Base-by-base conservation (phyloP, 31 red algal species). In the Odonthalia washingtoniensis region DNA sequence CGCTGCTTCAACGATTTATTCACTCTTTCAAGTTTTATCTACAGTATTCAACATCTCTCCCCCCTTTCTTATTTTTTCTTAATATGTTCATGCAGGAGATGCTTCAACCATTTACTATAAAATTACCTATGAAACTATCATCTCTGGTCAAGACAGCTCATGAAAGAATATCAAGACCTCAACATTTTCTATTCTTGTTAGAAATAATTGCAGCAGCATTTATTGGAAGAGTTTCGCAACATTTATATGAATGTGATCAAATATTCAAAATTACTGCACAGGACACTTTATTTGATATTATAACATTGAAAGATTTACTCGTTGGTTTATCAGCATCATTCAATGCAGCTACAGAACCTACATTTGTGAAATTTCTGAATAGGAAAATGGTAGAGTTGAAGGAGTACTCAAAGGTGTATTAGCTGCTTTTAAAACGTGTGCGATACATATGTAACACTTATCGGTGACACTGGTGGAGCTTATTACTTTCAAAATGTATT, bases 81-180 rank as follows among this genome's bases (percentile, higher is more conserved):
- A n/a, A n/a, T n/a, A n/a, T n/a, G n/a, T n/a, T n/a, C n/a, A 89
- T 35, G 96, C 95, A 18, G 96, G 96, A 9, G 96, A 98, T 78
- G 87, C 61, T 35, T 93, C 89, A n/a, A 43, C 61, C 72, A 3
- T 94, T 85, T 67, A 81, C 84, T 28, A 72, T 81, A 40, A 90
- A 84, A 46, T 57, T 95, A n/a, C 62, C 74, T 36, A 64, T 43
- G 1, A 91, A 82, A 78, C 90, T 98, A 40, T 70, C 74, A 1
- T 44, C 57, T 36, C 43, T 84, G 18, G 68, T 83, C 2, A 81
- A 82, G 61, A 66, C 17, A 26, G 27, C 94, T 3, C 83, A 67
- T n/a, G 57, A 62, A 28, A 73, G 64, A 16, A 78, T 96, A 40
- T 65, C 60, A 33, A 72, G n/a, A n/a, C n/a, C n/a, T n/a, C n/a